A percentile compares a stretch with the other conserved stretches of the same genome.
phyloP scores from a whole-genome alignment of 2,329 filamentous ascomycete species.

The Metarhizium robertsii region DNA sequence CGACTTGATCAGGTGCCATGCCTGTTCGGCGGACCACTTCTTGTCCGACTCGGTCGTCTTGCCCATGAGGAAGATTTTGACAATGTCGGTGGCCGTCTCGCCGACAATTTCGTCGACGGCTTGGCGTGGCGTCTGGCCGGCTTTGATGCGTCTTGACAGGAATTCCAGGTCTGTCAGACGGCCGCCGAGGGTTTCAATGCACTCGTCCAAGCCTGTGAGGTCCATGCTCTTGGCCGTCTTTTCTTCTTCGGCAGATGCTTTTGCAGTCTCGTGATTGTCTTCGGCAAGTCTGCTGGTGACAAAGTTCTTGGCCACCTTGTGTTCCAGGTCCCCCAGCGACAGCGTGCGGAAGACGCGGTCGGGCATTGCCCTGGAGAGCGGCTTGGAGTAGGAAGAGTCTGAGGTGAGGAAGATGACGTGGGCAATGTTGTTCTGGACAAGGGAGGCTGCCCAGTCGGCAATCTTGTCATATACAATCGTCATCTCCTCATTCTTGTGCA shows the following conservation, averaged over 20 bases:
- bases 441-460: constrained; percentile 78
- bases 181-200: constrained; percentile 75
- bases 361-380: constrained; percentile 75
- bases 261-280: constrained; percentile 21
- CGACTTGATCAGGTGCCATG: constrained; percentile 77
- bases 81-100: constrained; percentile 78
- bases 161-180: constrained; percentile 94
- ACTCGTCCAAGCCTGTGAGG: constrained; percentile 65
- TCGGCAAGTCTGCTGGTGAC: constrained; percentile 72
- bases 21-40: constrained; percentile 76
- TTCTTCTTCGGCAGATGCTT: constrained; percentile 17
- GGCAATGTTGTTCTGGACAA: constrained; percentile 81
- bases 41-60: constrained; percentile 38
- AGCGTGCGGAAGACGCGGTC: constrained; percentile 86
- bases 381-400: constrained; percentile 81
- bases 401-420: constrained; percentile 93
- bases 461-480: constrained; percentile 67
- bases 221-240: constrained; percentile 26
- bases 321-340: constrained; percentile 75
- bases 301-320: constrained; percentile 79
- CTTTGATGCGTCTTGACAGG: constrained; percentile 79
- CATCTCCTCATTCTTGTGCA: constrained; percentile 63
- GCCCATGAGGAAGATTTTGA: constrained; percentile 83
- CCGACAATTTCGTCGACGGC: constrained; percentile 85
- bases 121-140: constrained; percentile 70